phyloP scores from a whole-genome alignment of 202 grass and related monocot genomes.

The Schoenoplectus triqueter region DNA sequence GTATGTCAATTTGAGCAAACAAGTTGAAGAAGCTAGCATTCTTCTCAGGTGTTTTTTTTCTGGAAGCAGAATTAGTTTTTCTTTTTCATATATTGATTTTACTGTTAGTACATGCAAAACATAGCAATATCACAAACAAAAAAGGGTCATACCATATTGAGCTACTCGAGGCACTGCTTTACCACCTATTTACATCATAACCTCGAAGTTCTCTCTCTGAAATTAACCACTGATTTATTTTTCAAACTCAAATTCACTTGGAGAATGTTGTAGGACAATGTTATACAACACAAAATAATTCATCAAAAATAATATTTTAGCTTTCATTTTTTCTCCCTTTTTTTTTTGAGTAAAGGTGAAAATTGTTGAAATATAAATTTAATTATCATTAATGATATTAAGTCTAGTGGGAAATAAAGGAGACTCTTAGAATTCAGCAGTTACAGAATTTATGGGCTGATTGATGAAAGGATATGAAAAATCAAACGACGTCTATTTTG shows the following conservation, averaged over 20 bases:
- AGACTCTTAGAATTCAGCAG: too few species aligned
- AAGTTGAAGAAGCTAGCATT: conserved; percentile 75
- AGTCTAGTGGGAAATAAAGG: too few species aligned
- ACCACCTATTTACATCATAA: not conserved
- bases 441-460: too few species aligned
- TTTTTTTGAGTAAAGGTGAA: too few species aligned
- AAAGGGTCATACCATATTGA: conserved; percentile 2
- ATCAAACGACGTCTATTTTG: too few species aligned
- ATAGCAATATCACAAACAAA: not conserved
- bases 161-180: not conserved
- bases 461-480: too few species aligned
- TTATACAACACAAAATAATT: not conserved
- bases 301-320: too few species aligned
- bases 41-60: conserved; percentile 59
- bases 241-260: not conserved
- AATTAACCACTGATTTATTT: too few species aligned
- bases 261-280: not conserved
- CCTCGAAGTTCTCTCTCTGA: not conserved
- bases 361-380: too few species aligned
- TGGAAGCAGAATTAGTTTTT: not conserved
- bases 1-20: conserved; percentile 61
- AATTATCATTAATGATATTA: too few species aligned
- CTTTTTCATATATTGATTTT: not conserved
- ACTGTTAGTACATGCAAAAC: not conserved
- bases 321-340: too few species aligned